Evolutionary conservation across 139 green algal species (phyloP).

Genomic region (Tetraselmis striata): DNA sequence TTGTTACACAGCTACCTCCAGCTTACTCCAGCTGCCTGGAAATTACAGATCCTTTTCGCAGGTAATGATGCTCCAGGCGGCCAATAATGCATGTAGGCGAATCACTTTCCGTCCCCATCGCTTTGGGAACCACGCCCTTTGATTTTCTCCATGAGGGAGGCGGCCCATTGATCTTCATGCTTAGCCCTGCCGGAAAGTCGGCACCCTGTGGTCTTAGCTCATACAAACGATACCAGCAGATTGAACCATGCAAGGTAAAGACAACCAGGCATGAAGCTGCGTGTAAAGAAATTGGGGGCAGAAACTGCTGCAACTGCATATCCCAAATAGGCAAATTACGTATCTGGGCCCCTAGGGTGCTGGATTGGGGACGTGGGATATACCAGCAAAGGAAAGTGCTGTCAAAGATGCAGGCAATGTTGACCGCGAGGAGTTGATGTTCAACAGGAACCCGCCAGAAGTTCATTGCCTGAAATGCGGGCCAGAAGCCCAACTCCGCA

Average conservation of each 20-base stretch:
- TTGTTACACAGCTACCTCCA: no score
- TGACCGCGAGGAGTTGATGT: constrained; percentile 33
- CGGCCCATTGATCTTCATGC: not conserved
- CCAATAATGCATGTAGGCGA: not conserved
- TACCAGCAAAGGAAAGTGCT: constrained; percentile 34
- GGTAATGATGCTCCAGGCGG: not conserved
- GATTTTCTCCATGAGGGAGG: not conserved
- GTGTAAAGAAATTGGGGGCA: not conserved
- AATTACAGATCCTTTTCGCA: not conserved
- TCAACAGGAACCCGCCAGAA: constrained; percentile 30
- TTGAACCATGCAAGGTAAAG: no score
- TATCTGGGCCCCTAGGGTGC: not conserved
- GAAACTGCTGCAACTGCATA: not conserved
- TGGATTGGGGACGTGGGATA: not conserved
- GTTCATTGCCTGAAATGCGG: constrained; percentile 28
- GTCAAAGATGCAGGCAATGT: constrained; percentile 25
- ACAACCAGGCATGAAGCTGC: not conserved
- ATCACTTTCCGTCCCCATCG: not conserved
- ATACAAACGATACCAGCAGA: no score
- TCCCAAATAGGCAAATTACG: no score
- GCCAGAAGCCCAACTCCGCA: constrained; percentile 28
- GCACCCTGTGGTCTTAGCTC: no score
- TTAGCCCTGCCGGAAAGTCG: not conserved
- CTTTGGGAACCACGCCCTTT: not conserved
- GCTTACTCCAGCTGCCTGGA: no score